These are phyloP conservation scores for Fusarium setosum DNA, from an alignment of 2,329 filamentous ascomycete genomes.

Conservation along the genomic window DNA sequence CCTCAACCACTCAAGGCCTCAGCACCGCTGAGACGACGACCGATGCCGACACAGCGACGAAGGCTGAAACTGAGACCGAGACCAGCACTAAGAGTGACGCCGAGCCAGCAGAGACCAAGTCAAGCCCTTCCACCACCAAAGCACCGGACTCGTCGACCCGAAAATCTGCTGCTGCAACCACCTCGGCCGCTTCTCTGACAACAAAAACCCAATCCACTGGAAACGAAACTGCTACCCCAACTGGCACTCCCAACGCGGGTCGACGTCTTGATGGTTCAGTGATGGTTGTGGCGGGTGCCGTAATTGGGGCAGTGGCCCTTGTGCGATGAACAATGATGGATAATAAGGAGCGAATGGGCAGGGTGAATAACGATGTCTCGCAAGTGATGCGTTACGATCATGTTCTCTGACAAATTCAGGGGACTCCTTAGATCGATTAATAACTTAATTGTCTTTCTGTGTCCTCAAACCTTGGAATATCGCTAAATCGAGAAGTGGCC, in stretches of 20 bases:
- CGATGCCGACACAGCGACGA: not conserved
- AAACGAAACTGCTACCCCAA: not conserved
- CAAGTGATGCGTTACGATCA: no score
- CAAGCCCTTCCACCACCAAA: not conserved
- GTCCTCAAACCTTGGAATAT: no score
- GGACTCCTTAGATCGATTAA: no score
- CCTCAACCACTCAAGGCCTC: constrained; percentile 8
- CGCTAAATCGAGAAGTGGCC: no score
- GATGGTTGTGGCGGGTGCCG: not conserved
- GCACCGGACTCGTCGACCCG: not conserved
- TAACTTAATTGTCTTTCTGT: no score
- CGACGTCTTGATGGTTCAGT: constrained; percentile 6
- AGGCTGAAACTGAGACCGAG: not conserved
- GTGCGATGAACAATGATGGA: not conserved
- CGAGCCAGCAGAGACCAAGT: not conserved
- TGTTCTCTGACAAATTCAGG: no score
- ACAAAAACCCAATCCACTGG: not conserved
- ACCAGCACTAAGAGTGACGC: not conserved
- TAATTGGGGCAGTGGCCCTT: constrained; percentile 12
- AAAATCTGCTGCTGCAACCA: not conserved
- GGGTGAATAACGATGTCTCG: no score
- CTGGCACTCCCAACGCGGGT: constrained; percentile 7
- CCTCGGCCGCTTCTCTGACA: constrained; percentile 8
- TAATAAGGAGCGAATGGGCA: no score
- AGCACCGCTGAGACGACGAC: not conserved